A percentile compares a stretch with the other conserved stretches of the same genome.
Evolutionary conservation across 2,329 filamentous ascomycete species (phyloP).

Genomic region (Alternaria arborescens): DNA sequence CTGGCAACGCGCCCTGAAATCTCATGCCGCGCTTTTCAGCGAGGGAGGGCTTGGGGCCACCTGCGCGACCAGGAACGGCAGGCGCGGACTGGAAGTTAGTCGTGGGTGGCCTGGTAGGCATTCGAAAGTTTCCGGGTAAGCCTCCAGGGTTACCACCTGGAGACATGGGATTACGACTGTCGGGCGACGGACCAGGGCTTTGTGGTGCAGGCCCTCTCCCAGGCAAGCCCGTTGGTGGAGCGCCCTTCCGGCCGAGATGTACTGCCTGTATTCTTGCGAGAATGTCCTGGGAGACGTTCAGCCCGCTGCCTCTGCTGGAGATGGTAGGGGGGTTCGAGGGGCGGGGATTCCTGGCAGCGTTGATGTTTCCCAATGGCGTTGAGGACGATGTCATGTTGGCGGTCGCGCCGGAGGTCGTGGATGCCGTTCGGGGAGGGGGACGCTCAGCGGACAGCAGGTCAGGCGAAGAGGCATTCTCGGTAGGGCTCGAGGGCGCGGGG

Average conservation of each 20-base stretch:
- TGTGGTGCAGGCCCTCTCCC: constrained; percentile 37
- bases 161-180: constrained; percentile 33
- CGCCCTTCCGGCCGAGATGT: constrained; percentile 70
- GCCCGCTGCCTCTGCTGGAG: constrained; percentile 58
- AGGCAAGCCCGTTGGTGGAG: constrained; percentile 52
- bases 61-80: constrained; percentile 56
- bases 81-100: constrained; percentile 59
- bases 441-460: constrained; percentile 45
- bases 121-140: constrained; percentile 55
- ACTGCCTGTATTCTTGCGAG: constrained; percentile 75
- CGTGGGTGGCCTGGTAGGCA: constrained; percentile 53
- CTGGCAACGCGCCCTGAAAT: constrained; percentile 67
- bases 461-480: constrained; percentile 28
- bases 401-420: constrained; percentile 58
- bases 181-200: constrained; percentile 35
- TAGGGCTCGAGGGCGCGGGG: constrained; percentile 32
- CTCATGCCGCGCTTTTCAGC: constrained; percentile 73
- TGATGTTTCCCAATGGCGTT: constrained; percentile 81
- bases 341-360: constrained; percentile 67
- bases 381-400: constrained; percentile 78
- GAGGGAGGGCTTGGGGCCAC: constrained; percentile 66
- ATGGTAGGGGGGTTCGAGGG: constrained; percentile 52
- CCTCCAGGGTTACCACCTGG: constrained; percentile 47
- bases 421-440: constrained; percentile 67
- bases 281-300: constrained; percentile 68